Percentiles rank a stretch among this genome's conserved stretches.
Evolutionary conservation across 139 green algal species (phyloP).

Genomic region (Chlamydomonas schloesseri): DNA sequence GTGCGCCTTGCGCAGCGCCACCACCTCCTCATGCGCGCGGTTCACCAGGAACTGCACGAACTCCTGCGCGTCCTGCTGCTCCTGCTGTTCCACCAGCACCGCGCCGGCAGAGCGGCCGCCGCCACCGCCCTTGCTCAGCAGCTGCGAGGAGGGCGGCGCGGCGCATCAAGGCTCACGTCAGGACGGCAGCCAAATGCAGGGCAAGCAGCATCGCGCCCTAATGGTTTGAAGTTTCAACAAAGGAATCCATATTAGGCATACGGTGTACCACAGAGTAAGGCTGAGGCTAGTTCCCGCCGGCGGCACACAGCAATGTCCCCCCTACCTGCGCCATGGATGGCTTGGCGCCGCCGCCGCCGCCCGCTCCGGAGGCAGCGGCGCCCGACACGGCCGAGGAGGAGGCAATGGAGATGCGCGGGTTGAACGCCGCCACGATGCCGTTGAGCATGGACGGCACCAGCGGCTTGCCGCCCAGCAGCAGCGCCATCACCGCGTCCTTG

Average conservation of each 20-base stretch:
- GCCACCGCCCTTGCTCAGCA: constrained; percentile 1
- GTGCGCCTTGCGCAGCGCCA: constrained; percentile 54
- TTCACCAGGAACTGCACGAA: constrained; percentile 86
- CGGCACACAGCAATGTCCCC: no score
- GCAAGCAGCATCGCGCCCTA: no score
- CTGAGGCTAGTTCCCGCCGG: no score
- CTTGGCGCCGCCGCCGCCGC: constrained; percentile 12
- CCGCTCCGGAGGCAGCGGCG: constrained; percentile 18
- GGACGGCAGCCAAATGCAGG: no score
- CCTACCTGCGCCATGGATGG: constrained; percentile 51
- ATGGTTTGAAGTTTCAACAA: no score
- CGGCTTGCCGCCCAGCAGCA: constrained; percentile 63
- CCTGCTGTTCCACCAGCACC: constrained; percentile 44
- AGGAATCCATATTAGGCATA: no score
- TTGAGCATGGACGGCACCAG: constrained; percentile 77
- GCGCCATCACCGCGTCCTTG: neutral
- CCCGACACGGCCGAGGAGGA: neutral
- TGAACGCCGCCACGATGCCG: constrained; percentile 69
- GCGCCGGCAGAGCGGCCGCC: no score
- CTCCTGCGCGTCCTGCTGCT: constrained; percentile 90
- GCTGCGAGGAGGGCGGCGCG: neutral
- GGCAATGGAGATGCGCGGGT: constrained; percentile 46
- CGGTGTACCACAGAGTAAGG: no score
- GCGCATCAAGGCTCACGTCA: no score
- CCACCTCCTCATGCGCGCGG: constrained; percentile 77